Base-by-base conservation (phyloP, 768 basidiomycete genomes). In the Psilocybe cubensis region DNA sequence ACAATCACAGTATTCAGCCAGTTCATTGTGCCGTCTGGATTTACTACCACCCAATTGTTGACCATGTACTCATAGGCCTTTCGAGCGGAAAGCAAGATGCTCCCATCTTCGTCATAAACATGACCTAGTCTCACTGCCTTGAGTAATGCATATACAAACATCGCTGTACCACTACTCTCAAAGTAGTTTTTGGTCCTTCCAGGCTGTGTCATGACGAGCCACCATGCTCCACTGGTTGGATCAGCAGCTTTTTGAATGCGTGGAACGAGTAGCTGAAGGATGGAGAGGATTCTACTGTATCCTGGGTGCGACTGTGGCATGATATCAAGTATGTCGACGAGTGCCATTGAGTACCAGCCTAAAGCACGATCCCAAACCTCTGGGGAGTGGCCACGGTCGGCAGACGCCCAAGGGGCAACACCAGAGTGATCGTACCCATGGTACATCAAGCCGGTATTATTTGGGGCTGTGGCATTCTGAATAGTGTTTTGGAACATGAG, bases 371-470 rank as follows among this genome's bases (percentile, higher is more conserved):
- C 76, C 80, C 80, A 82, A 6, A 81, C 76, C 54, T 81, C 76
- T 6, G 79, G 79, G 3, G 76, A 78, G 56, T 79, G 78, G 0
- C 80, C 81, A 0, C 78, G 70, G 60, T 79, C 77, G 0, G 76
- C 57, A 11, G 74, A 74, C 3, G 81, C 79, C 80, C 81, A 83
- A 17, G 70, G 62, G 3, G 76, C 68, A 12, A 66, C 72, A 56
- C 77, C 72, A 1, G 78, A 78, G 59, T 70, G 76, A 58, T 82
- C 80, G 59, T 82, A 83, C 6, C 80, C 81, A 57, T 81, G 81
- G 58, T 80, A 79, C 51, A 83, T 66, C 6, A 83, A 72, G 12
- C 75, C 75, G 3, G 73, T 77, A 48, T 76, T 69, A 50, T 77
- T 77, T 5, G 74, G 66, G 7, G 73, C 74, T 0, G 71, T 72